These are phyloP conservation scores for Millerago galiae DNA, from an alignment of 805 yeast species.

Conservation along the genomic window DNA sequence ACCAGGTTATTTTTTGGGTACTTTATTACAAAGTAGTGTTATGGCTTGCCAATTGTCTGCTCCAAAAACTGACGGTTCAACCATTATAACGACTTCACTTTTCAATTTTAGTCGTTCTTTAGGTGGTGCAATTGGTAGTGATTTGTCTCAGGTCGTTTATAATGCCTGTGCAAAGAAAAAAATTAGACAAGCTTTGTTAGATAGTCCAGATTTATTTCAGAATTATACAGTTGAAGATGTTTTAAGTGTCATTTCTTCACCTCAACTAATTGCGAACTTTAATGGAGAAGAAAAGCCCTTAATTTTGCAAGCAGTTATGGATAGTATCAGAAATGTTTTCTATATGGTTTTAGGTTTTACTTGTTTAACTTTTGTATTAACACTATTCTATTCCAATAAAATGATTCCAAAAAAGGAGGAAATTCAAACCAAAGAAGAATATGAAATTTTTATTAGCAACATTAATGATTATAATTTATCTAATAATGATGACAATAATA, in stretches of 20 bases:
- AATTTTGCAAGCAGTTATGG: slow-evolving; percentile 21
- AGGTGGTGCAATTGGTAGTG: slow-evolving; percentile 40
- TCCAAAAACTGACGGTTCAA: slow-evolving; percentile 45
- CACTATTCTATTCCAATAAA: slow-evolving; percentile 34
- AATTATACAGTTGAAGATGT: background rate
- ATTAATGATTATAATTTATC: no score
- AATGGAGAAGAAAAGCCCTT: no score
- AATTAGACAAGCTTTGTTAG: background rate
- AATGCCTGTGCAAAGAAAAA: slow-evolving; percentile 22
- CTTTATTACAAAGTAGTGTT: slow-evolving; percentile 39
- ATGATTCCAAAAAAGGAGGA: slow-evolving; percentile 30
- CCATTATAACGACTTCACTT: slow-evolving; percentile 41
- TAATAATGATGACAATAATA: no score
- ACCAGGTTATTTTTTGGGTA: slow-evolving; percentile 42
- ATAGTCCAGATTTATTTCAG: background rate
- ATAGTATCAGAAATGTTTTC: slow-evolving; percentile 31
- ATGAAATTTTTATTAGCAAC: background rate
- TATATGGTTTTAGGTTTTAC: slow-evolving; percentile 34
- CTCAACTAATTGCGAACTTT: background rate
- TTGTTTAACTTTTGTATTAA: slow-evolving; percentile 23
- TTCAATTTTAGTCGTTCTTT: slow-evolving; percentile 38
- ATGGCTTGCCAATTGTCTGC: slow-evolving; percentile 42
- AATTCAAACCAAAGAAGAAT: slow-evolving; percentile 1
- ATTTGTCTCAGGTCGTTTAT: slow-evolving; percentile 37
- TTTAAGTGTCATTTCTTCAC: background rate